Base-by-base conservation (phyloP, 2,329 filamentous ascomycete species). In the Botrytis byssoidea region DNA sequence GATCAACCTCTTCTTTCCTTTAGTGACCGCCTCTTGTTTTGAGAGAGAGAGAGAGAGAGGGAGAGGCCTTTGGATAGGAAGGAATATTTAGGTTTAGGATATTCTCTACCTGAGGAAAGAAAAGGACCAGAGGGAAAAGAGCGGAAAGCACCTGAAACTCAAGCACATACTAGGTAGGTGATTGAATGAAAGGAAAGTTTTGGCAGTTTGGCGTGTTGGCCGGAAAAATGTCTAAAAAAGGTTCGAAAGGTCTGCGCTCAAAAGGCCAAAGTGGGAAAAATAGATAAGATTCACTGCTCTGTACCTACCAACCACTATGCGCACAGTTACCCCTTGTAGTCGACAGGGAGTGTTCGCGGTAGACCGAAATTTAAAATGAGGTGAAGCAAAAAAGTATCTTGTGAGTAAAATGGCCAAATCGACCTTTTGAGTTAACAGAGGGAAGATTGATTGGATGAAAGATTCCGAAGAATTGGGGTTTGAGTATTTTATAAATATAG, bases 301-400 rank as follows among this genome's bases (percentile, higher is more conserved):
- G n/a, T 57, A 9, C n/a, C 51, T 29, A 57, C 51, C 51, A 57
- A 57, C 51, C 51, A 57, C 51, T 29, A 12, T 65, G 46, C 65
- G 46, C 40, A 55, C 46, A 22, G 46, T 20, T 20, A 40, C 7
- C 46, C 65, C 65, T 35, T 40, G 65, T 40, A 40, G 46, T 4
- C 7, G 65, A 55, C 65, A 67, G 65, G 65, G 65, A 55, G 46
- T 32, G 8, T 9, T n/a, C 37, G 60, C 60, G 32, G 61, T 14
- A 65, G 63, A 46, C 63, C 9, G n/a, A 29, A 65, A 65, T 65
- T 55, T 55, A 67, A 67, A 48, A 67, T 67, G 65, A 67, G 65
- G 64, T 67, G 44, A 51, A 67, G 64, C 44, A 4, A 67, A 51
- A 51, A 51, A 51, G 48, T 51, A 51, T 51, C 25, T 42, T 42